A percentile compares a stretch with the other conserved stretches of the same genome.
Evolutionary conservation across 257 asterid species (phyloP).

Genomic region (Plantago major): DNA sequence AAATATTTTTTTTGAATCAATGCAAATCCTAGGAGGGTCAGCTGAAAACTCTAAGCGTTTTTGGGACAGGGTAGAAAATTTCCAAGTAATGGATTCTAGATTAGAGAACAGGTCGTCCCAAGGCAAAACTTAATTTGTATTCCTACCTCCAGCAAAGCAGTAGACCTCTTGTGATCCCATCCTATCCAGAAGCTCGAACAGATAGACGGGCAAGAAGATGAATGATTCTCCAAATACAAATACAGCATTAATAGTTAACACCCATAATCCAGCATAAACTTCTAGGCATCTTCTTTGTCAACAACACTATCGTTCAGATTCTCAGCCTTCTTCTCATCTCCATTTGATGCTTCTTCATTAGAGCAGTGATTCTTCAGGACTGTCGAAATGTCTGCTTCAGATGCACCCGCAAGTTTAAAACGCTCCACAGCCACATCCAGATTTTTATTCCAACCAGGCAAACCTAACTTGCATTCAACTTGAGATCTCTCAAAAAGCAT

Average conservation of each 20-base stretch:
- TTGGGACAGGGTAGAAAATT: slow-evolving; percentile 20
- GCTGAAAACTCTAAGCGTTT: slow-evolving; percentile 20
- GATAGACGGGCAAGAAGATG: slow-evolving; percentile 9
- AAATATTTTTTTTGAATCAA: slow-evolving; percentile 8
- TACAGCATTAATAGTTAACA: slow-evolving; percentile 1
- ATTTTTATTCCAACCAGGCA: slow-evolving; percentile 79
- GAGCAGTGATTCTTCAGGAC: slow-evolving; percentile 80
- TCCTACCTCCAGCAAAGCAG: slow-evolving; percentile 1
- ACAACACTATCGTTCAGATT: slow-evolving; percentile 19
- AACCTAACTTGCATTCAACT: slow-evolving; percentile 65
- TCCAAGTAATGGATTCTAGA: slow-evolving; percentile 12
- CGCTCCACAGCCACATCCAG: slow-evolving; percentile 73
- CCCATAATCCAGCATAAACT: background rate
- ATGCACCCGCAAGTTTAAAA: slow-evolving; percentile 92
- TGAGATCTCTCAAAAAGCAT: slow-evolving; percentile 94
- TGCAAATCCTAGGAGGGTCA: slow-evolving; percentile 27
- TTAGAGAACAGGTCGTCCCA: slow-evolving; percentile 2
- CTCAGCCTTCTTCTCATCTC: slow-evolving; percentile 33
- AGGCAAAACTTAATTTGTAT: slow-evolving; percentile 1
- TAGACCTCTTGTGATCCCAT: background rate
- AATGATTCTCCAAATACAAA: background rate
- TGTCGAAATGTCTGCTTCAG: slow-evolving; percentile 74
- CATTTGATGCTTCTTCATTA: slow-evolving; percentile 47
- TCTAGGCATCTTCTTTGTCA: slow-evolving; percentile 23
- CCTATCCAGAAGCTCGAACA: slow-evolving; percentile 17